phyloP scores from a whole-genome alignment of 345 rosid genomes.

The Citrus mangshanensis region DNA sequence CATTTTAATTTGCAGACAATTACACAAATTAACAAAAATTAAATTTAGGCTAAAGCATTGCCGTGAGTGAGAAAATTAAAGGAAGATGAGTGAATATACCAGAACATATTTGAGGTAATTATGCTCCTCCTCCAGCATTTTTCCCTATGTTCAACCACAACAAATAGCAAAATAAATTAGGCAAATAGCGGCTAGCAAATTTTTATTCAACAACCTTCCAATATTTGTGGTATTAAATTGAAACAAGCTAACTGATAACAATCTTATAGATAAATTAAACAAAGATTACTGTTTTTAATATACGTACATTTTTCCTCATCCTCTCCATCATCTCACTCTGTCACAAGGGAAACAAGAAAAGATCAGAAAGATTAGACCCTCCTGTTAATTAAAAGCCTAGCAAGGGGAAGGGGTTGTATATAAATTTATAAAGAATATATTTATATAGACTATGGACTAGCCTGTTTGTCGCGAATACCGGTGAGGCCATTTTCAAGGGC shows the following conservation, averaged over 20 bases:
- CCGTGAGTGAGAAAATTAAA: not conserved
- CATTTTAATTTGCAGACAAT: not conserved
- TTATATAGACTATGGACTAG: constrained; percentile 2
- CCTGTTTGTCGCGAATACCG: constrained; percentile 53
- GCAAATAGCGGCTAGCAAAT: not conserved
- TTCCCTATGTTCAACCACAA: constrained; percentile 23
- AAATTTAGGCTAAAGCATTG: no score
- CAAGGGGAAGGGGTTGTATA: not conserved
- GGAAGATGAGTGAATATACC: constrained; percentile 24
- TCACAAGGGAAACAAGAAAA: constrained; percentile 7
- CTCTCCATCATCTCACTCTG: constrained; percentile 39
- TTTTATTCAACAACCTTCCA: not conserved
- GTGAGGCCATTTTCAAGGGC: constrained; percentile 63
- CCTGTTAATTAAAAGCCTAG: not conserved
- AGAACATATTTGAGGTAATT: constrained; percentile 35
- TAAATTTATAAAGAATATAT: not conserved
- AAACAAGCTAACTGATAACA: not conserved
- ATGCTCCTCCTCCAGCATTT: constrained; percentile 38
- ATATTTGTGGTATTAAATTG: no score
- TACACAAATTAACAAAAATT: not conserved
- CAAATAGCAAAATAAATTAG: not conserved
- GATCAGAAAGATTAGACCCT: not conserved
- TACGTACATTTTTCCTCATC: constrained; percentile 47
- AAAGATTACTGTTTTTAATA: not conserved
- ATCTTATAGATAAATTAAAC: not conserved